Evolutionary conservation across 192 early-diverging fungal species (phyloP), one percentile per base, ranked within the genome.

Genomic region (Phycomyces blakesleeanus): DNA sequence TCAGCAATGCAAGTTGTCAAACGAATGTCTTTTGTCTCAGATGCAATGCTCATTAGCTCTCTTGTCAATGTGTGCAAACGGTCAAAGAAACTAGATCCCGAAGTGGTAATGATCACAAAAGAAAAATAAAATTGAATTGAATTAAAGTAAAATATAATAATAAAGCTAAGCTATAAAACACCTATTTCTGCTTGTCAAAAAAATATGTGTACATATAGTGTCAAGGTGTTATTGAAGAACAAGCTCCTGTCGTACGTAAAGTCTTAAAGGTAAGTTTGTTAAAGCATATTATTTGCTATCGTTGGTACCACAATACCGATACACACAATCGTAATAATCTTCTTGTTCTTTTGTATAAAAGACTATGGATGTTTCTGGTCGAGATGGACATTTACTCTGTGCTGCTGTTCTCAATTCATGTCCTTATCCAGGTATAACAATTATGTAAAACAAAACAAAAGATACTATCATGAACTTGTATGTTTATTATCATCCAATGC

Each of bases 331-430:
- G 7, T 34, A 25, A 5, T 55, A n/a, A 14, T 29, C 26, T 49
- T 34, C 50, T 6, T 59, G 18, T 24, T 20, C 12, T 58, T n/a
- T n/a, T n/a, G n/a, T n/a, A n/a, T n/a, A n/a, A 34, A 34, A 75
- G 68, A 69, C 64, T 20, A 66, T 75, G 54, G 55, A 66, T 47
- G 55, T 67, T 16, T 66, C 67, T 54, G 67, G 67, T 3, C 68
- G 73, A 16, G 77, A 79, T 63, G 80, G 80, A 5, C 76, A 82
- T 52, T 51, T 74, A 14, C 41, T 79, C 11, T 82, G 81, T 66
- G 67, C 65, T 41, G 64, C 78, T 47, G 74, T 66, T 15, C 34
- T 76, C 0, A 71, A 74, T 54, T 60, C 69, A 27, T 82, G 81
- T 55, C 75, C 77, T 25, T 71, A 78, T 21, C 75, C 68, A 5